Evolutionary conservation across 2,329 filamentous ascomycete species (phyloP).

Genomic region (Diaporthe helianthi): DNA sequence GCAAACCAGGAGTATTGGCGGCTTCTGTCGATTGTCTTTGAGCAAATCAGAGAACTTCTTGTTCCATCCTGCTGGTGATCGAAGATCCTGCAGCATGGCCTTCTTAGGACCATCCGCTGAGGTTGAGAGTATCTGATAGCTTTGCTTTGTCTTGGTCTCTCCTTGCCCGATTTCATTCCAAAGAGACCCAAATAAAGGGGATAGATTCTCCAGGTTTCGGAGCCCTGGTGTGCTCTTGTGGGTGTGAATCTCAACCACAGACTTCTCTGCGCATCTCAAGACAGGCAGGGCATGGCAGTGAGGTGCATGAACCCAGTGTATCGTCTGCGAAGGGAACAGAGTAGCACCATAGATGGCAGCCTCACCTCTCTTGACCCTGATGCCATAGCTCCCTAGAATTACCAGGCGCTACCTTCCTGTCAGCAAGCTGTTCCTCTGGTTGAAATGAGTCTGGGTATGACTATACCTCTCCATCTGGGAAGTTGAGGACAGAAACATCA

Average conservation of each 20-base stretch:
- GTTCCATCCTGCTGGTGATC: constrained; percentile 67
- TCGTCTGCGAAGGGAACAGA: constrained; percentile 55
- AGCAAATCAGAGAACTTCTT: constrained; percentile 59
- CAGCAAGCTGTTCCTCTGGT: constrained; percentile 7
- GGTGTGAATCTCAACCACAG: constrained; percentile 62
- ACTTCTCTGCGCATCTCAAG: constrained; percentile 60
- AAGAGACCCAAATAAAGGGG: constrained; percentile 70
- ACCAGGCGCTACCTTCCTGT: constrained; percentile 59
- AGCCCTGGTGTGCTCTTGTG: constrained; percentile 58
- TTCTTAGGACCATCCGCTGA: constrained; percentile 59
- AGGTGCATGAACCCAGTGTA: constrained; percentile 69
- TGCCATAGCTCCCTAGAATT: constrained; percentile 71
- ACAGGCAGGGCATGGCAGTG: constrained; percentile 74
- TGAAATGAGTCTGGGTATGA: background rate
- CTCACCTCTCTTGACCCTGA: constrained; percentile 67
- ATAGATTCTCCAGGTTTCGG: constrained; percentile 63
- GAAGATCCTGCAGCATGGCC: constrained; percentile 59
- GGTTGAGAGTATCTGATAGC: constrained; percentile 49
- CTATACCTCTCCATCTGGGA: constrained; percentile 58
- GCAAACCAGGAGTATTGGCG: constrained; percentile 63
- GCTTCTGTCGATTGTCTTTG: constrained; percentile 44
- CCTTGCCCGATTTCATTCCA: constrained; percentile 60
- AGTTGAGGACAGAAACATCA: constrained; percentile 50
- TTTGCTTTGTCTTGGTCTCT: background rate
- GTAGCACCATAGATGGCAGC: constrained; percentile 71